Evolutionary conservation across 768 basidiomycete species (phyloP).

Genomic region (Suillus spraguei): DNA sequence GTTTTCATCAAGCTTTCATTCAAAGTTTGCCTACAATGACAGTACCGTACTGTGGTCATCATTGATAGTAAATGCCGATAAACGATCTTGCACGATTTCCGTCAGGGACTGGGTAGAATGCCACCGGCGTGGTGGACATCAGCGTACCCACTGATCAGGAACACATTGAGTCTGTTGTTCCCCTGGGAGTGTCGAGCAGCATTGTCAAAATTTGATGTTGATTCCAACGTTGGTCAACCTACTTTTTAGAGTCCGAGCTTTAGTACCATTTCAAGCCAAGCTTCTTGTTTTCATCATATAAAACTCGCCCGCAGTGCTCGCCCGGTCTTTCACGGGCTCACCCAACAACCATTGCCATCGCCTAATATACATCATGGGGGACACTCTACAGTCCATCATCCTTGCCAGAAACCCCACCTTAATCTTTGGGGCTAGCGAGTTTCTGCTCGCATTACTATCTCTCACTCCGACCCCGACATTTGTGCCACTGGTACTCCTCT

Average conservation of each 20-base stretch:
- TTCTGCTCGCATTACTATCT: conserved; percentile 27
- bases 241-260: neutral
- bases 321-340: neutral
- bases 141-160: neutral
- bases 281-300: neutral
- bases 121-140: neutral
- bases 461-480: conserved; percentile 34
- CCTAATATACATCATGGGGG: neutral
- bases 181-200: neutral
- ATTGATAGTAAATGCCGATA: neutral
- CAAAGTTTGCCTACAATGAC: neutral
- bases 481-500: conserved; percentile 34
- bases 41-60: neutral
- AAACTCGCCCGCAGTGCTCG: neutral
- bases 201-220: neutral
- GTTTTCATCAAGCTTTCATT: neutral
- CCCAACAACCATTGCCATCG: neutral
- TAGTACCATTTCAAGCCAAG: neutral
- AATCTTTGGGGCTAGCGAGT: conserved; percentile 27
- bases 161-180: neutral
- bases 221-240: neutral
- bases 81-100: neutral
- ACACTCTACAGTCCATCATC: conserved; percentile 26
- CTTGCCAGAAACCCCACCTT: conserved; percentile 26
- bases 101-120: neutral